Evolutionary conservation across 192 early-diverging fungal genomes (phyloP), one percentile per base, ranked within the genome.

Genomic region (Linnemannia zychae): DNA sequence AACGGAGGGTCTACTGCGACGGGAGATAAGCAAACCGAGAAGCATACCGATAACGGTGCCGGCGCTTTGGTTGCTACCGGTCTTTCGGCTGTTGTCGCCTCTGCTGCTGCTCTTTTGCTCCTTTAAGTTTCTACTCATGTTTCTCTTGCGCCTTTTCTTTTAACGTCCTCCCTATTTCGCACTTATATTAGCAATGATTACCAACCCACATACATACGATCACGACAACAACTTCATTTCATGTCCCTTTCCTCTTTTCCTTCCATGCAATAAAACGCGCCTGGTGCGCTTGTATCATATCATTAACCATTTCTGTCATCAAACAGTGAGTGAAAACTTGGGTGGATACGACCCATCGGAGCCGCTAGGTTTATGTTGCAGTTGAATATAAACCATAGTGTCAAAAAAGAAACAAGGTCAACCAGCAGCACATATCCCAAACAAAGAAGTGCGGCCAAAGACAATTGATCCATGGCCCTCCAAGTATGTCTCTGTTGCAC

Each of bases 81-180:
- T 67, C 36, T 63, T 33, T 71, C 49, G 15, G 63, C 72, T 22
- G 31, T 68, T 36, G 66, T 68, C 28, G 71, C 60, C 66, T 67
- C 71, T 73, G 72, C 78, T 37, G 78, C 71, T 33, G 20, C 36
- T 22, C 28, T 63, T 63, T 38, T 74, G 63, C 46, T 80, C n/a
- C 70, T 80, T 22, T 80, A 80, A 80, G 67, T 20, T 20, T 15
- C 48, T 22, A 24, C 0, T 12, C 4, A 5, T 31, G 24, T 15
- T 47, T 31, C 28, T 15, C 13, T 63, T 31, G n/a, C n/a, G n/a
- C n/a, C 24, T 0, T 33, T 16, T 15, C 9, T 60, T 24, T 60
- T 24, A 13, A 11, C 48, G 48, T 63, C 31, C 57, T 63, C 31
- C 31, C 13, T 2, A 24, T 11, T 63, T 31, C 57, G 31, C 28